Conservation (phyloP, 2,329 filamentous ascomycete genomes). For the Aspergillus fijiensis region DNA sequence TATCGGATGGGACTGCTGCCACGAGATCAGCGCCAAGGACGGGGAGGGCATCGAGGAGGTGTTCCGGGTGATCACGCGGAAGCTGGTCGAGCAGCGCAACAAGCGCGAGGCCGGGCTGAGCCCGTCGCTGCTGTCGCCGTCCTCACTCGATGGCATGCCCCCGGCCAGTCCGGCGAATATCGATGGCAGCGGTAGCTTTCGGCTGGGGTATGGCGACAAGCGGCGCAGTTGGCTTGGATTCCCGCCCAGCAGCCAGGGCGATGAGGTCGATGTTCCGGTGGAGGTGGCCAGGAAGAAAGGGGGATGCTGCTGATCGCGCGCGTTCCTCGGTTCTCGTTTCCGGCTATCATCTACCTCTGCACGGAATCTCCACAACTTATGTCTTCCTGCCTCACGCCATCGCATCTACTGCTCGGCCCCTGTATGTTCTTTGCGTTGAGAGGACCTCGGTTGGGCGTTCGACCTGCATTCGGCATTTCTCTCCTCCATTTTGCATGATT, state of each 20-base stretch:
- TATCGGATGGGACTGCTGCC: conserved; percentile 93
- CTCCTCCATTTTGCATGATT: not conserved
- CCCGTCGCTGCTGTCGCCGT: conserved; percentile 46
- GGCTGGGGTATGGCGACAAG: conserved; percentile 60
- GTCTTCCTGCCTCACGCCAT: not conserved
- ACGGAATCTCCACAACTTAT: not conserved
- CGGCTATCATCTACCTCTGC: too few relatives aligned
- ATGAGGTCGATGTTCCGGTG: conserved; percentile 32
- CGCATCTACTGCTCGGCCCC: not conserved
- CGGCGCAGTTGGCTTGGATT: conserved; percentile 66
- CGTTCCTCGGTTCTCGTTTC: not conserved
- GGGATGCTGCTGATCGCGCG: conserved; percentile 44
- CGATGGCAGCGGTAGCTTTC: conserved; percentile 58
- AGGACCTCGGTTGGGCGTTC: not conserved
- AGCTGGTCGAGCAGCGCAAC: conserved; percentile 70
- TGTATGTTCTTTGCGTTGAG: not conserved
- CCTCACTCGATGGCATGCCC: conserved; percentile 41
- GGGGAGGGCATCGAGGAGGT: conserved; percentile 97
- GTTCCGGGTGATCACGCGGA: conserved; percentile 84
- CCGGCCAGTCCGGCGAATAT: conserved; percentile 50
- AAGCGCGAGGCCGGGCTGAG: conserved; percentile 52
- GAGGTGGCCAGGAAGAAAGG: conserved; percentile 35
- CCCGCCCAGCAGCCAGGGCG: conserved; percentile 48
- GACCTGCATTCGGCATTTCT: not conserved
- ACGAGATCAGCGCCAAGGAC: conserved; percentile 92